Base-by-base conservation (phyloP, 1,284 basidiomycete species). In the Rhodotorula mucilaginosa region DNA sequence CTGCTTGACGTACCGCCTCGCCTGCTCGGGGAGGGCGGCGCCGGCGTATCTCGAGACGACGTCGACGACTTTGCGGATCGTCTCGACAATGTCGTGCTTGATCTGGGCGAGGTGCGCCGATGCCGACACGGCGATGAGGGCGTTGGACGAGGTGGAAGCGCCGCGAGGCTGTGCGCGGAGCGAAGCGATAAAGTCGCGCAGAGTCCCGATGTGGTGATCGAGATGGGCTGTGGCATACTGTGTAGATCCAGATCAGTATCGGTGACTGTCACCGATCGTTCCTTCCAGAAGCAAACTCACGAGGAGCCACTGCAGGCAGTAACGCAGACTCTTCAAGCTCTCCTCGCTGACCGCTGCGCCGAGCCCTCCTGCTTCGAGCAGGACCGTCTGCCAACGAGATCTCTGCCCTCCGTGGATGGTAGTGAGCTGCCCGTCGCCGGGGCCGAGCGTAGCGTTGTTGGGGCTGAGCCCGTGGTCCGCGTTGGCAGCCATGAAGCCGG, bases 271-370 rank as follows among this genome's bases (percentile, higher is more conserved):
- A 29, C n/a, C 31, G 15, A 13, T 5, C 26, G 1, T 5, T 15
- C 23, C 3, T 16, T 16, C 12, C n/a, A 10, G 18, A 26, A n/a
- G 12, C 29, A 29, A 26, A 21, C 61, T 21, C 61, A 92, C 91
- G 83, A 90, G 88, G n/a, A 96, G 83, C 92, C 92, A 94, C 70
- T 92, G 88, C 49, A 95, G 81, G 81, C 91, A 93, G 79, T 93
- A 95, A 80, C 89, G 89, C 62, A 96, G 82, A 65, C 89, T 85
- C 73, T 90, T 86, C 90, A 95, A 91, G 79, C 89, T 92, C 81
- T 95, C 93, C 75, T 93, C 91, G 80, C 91, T 93, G 66, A 94
- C 85, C 4, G 92, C 92, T 0, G 91, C 91, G 68, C 91, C 87
- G 47, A 96, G 85, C 0, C 93, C 93, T 52, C 82, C 92, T 2